Evolutionary conservation across 768 basidiomycete species (phyloP).

Genomic region (Paxillus ammoniavirescens): DNA sequence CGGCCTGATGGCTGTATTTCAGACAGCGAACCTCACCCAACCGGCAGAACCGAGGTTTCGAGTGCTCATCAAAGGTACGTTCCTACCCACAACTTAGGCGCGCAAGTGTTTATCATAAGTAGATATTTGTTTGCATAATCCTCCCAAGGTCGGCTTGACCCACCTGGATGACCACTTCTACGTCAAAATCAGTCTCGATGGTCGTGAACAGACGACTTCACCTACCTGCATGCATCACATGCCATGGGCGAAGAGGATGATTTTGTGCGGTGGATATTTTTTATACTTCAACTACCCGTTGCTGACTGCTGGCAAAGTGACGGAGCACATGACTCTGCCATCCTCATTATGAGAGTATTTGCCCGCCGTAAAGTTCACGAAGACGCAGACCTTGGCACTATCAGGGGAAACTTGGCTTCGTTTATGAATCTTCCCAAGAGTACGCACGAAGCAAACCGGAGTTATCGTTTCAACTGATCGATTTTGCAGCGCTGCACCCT

Average conservation of each 20-base stretch:
- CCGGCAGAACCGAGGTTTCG: not conserved
- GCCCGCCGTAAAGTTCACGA: conserved; percentile 1
- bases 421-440: not conserved
- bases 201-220: not conserved
- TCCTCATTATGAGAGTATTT: not conserved
- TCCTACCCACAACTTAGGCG: not conserved
- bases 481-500: not conserved
- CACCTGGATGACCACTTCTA: conserved; percentile 2
- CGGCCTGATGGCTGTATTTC: not conserved
- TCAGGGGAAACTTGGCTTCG: not conserved
- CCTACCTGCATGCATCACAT: not conserved
- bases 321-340: not conserved
- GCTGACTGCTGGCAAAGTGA: not conserved
- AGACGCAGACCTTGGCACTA: conserved; percentile 1
- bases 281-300: not conserved
- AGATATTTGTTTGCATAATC: conserved; percentile 1
- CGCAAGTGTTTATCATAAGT: not conserved
- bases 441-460: not conserved
- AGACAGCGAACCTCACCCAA: not conserved
- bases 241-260: not conserved
- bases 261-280: not conserved
- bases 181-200: not conserved
- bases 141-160: conserved; percentile 1
- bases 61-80: not conserved
- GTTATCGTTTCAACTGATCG: not conserved